Percentiles rank a stretch among this genome's conserved stretches.
Conservation (phyloP, 31 red algal species). For the Bonnemaisonia californica region DNA sequence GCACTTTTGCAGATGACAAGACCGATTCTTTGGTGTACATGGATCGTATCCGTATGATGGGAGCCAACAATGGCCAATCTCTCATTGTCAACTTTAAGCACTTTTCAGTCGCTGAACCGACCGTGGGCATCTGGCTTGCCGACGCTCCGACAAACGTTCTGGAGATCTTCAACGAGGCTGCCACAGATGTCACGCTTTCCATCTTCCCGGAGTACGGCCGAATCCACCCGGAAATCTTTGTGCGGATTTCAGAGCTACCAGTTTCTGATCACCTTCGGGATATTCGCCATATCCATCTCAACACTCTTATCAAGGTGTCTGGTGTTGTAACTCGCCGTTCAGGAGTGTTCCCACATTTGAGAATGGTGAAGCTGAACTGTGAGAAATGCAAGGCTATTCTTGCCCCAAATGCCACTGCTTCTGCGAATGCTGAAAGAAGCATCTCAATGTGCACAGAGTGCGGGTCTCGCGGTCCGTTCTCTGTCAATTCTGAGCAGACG, state of each 20-base stretch:
- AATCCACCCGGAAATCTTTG: conserved; percentile 93
- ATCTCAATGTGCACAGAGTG: conserved; percentile 81
- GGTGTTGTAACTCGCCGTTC: conserved; percentile 96
- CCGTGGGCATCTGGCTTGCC: conserved; percentile 93
- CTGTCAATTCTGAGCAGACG: conserved; percentile 90
- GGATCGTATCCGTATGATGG: conserved; percentile 88
- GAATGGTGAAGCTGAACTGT: conserved; percentile 88
- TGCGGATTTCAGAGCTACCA: conserved; percentile 96
- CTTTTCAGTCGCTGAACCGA: conserved; percentile 78
- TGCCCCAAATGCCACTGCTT: conserved; percentile 54
- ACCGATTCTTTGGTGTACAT: conserved; percentile 85
- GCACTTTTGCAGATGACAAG: conserved; percentile 73
- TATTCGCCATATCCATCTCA: conserved; percentile 97
- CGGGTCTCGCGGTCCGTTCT: conserved; percentile 90
- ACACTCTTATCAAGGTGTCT: conserved; percentile 93
- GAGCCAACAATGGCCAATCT: conserved; percentile 83
- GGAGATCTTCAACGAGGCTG: conserved; percentile 85
- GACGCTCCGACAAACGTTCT: conserved; percentile 95
- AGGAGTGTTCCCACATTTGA: conserved; percentile 93
- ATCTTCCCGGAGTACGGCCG: conserved; percentile 82
- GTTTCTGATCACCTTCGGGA: conserved; percentile 91
- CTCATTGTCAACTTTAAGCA: conserved; percentile 86
- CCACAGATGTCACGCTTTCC: conserved; percentile 78
- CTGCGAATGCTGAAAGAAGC: conserved; percentile 71
- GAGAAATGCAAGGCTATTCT: conserved; percentile 72